Conservation (phyloP, 352 stramenopile genomes). For the Phytophthora idaei region DNA sequence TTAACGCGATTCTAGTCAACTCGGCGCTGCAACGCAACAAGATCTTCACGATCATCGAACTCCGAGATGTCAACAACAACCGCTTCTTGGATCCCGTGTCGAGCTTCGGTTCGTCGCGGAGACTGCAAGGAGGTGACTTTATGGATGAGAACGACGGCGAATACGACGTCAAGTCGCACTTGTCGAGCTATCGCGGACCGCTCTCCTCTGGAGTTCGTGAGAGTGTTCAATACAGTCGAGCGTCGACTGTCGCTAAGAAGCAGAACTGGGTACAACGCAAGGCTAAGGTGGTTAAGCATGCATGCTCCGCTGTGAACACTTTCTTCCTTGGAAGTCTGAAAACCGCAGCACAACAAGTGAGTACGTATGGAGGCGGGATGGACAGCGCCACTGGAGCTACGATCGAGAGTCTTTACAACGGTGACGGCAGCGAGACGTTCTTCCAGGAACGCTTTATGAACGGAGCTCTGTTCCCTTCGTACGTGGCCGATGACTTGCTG, state of each 20-base stretch:
- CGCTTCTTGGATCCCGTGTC: slow-evolving; percentile 78
- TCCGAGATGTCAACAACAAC: slow-evolving; percentile 86
- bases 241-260: slow-evolving; percentile 43
- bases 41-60: slow-evolving; percentile 88
- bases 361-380: slow-evolving; percentile 35
- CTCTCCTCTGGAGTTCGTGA: slow-evolving; percentile 26
- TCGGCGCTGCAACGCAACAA: slow-evolving; percentile 62
- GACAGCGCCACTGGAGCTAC: slow-evolving; percentile 8
- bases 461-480: slow-evolving; percentile 79
- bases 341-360: slow-evolving; percentile 59
- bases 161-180: slow-evolving; percentile 31
- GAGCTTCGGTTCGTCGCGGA: slow-evolving; percentile 51
- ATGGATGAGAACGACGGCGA: slow-evolving; percentile 24
- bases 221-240: slow-evolving; percentile 28
- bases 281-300: slow-evolving; percentile 34
- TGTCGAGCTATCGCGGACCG: slow-evolving; percentile 26
- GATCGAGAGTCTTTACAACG: slow-evolving; percentile 44
- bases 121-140: slow-evolving; percentile 25
- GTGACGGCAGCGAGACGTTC: slow-evolving; percentile 76
- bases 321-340: slow-evolving; percentile 76
- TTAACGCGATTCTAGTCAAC: slow-evolving; percentile 87
- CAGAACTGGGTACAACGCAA: slow-evolving; percentile 53
- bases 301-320: slow-evolving; percentile 44
- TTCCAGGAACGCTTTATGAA: slow-evolving; percentile 89
- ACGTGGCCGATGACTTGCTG: slow-evolving; percentile 79